phyloP scores from a whole-genome alignment of 83 land plant species.

The Picea engelmannii region DNA sequence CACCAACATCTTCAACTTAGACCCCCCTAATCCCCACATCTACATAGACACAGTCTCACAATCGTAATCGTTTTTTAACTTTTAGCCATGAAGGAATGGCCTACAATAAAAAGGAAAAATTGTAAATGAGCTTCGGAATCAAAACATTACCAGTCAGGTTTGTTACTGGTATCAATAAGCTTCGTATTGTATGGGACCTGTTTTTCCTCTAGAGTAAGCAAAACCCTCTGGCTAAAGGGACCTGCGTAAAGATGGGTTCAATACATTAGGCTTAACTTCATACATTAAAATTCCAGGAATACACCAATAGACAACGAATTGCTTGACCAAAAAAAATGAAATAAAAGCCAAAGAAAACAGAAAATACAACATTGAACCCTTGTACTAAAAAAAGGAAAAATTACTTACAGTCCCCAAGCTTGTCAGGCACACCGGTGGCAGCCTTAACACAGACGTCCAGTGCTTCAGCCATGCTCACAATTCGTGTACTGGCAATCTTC shows the following conservation, averaged over 20 bases:
- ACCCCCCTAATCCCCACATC: not conserved
- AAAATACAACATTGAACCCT: not conserved
- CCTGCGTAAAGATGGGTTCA: slow-evolving; percentile 36
- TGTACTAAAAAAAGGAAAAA: not conserved
- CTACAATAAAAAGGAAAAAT: not conserved
- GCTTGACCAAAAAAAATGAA: not conserved
- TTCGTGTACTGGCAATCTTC: too few relatives aligned
- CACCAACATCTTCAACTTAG: slow-evolving; percentile 13
- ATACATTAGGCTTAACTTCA: too few relatives aligned
- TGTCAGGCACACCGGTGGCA: slow-evolving; percentile 53
- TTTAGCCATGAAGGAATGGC: too few relatives aligned
- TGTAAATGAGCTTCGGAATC: not conserved
- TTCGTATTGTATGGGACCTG: slow-evolving; percentile 53
- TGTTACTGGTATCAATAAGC: slow-evolving; percentile 48
- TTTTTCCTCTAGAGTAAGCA: slow-evolving; percentile 83
- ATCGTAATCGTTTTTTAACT: not conserved
- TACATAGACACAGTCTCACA: not conserved
- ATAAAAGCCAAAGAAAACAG: not conserved
- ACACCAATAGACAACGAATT: not conserved
- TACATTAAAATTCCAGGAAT: not conserved
- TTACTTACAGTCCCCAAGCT: slow-evolving; percentile 59
- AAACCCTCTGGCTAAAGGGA: slow-evolving; percentile 82
- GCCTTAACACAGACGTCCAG: slow-evolving; percentile 55
- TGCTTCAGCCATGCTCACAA: slow-evolving; percentile 10
- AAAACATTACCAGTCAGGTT: slow-evolving; percentile 58